Base-by-base conservation (phyloP, 768 basidiomycete species). In the Paxillus involutus region DNA sequence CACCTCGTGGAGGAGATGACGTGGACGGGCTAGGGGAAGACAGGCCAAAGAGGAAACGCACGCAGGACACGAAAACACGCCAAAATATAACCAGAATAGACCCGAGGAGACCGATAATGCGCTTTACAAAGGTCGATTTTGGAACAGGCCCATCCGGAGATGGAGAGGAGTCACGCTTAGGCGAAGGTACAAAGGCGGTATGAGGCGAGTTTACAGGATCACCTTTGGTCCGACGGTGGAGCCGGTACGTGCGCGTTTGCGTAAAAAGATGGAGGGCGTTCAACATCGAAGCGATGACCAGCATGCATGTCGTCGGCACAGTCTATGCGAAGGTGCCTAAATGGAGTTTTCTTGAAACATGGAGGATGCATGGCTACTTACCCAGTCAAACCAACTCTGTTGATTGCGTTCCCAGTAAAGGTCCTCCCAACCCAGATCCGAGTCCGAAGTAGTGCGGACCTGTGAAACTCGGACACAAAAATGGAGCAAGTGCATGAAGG, bases 331-430 rank as follows among this genome's bases (percentile, higher is more conserved):
- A 21, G 35, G 53, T 56, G 46, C 52, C 45, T 58, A 47, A 62
- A 59, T 42, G 46, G 24, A 43, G 42, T 12, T 24, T n/a, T 33
- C 35, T 14, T 40, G 9, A 17, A 52, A 63, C 67, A 44, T 32
- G 56, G 39, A 48, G 51, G 21, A 8, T 16, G 42, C 30, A 43
- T 32, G 37, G 12, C 12, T 21, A 67, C 78, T 58, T 50, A 90
- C 91, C 91, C 91, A 93, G 70, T 89, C 85, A 55, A 90, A 85
- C 89, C 89, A 89, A 4, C 83, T 75, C 17, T 76, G 73, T 24
- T 80, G 80, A 62, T 78, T 82, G 49, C 78, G 81, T 64, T 87
- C 87, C 52, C 79, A 78, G 55, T 88, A 85, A 73, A 91, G 82
- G 64, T 88, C 85, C 62, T 91, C 88, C 89, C 89, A 91, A 3